Evolutionary conservation across 345 rosid species (phyloP), one percentile per base, ranked within the genome.

Genomic region (Aquilaria sinensis): DNA sequence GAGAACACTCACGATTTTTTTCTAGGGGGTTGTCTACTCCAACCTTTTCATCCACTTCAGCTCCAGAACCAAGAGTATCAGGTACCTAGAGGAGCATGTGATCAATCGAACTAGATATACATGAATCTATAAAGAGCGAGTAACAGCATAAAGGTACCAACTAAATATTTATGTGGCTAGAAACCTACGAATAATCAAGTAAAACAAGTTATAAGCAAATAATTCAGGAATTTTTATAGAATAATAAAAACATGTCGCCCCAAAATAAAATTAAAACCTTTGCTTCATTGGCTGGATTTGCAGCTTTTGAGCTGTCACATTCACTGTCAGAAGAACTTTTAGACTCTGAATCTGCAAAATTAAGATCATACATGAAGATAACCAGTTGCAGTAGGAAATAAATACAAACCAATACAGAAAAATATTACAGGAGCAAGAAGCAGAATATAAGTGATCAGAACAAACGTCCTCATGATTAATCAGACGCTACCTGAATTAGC

Each of bases 1-100:
- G 53, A 51, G 60, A 67, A 56, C 47, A 91, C 97, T 81, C 76
- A 86, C 98, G 85, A 58, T 62, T 78, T 66, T 69, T 77, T 61
- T 83, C 85, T 12, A 77, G 30, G 55, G 61, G 72, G 68, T 74
- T 74, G 10, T 64, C 74, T 53, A 37, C 55, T 63, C 75, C 69
- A 56, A 71, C 67, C 75, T 77, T 77, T 62, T 78, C 78, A 53
- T 69, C 81, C 63, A 70, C 65, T 53, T 75, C 86, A 66, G 69
- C 78, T 70, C 63, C 88, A 51, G 76, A 70, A 70, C 61, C 69
- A 12, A 57, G 59, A 56, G 70, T 69, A 71, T 80, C 84, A 57
- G 69, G 73, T 66, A 67, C 83, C 90, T 85, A 74, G 57, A 58
- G 48, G 47, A 34, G 46, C 50, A 63, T 2, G 30, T 31, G 12